phyloP scores from a whole-genome alignment of 1,284 basidiomycete genomes.

The Heterobasidion parviporum region DNA sequence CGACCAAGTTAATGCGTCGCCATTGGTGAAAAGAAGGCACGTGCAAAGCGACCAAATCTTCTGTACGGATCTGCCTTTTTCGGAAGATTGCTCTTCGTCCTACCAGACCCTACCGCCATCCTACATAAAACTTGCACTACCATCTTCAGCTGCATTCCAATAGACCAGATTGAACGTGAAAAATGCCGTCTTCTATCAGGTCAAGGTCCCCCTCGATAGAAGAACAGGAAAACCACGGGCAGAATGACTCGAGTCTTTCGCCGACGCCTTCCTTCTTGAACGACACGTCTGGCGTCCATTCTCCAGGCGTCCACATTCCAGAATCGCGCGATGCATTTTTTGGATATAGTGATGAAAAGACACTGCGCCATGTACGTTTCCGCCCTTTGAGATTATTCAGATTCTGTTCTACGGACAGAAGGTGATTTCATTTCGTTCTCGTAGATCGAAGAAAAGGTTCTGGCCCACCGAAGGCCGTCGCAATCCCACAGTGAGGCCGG shows the following conservation, averaged over 20 bases:
- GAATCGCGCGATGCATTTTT: constrained; percentile 64
- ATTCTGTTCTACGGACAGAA: background rate
- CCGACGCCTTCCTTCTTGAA: background rate
- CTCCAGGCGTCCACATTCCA: constrained; percentile 39
- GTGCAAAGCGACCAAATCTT: too few relatives aligned
- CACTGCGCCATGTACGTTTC: constrained; percentile 56
- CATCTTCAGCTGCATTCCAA: too few relatives aligned
- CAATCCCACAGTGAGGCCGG: constrained; percentile 23
- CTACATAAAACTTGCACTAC: too few relatives aligned
- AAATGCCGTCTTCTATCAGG: too few relatives aligned
- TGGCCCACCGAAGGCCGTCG: constrained; percentile 48
- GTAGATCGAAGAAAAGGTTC: constrained; percentile 68
- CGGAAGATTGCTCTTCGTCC: too few relatives aligned
- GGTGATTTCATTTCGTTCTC: background rate
- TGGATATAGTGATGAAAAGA: constrained; percentile 70
- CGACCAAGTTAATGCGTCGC: too few relatives aligned
- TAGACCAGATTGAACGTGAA: too few relatives aligned
- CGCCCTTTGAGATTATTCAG: background rate
- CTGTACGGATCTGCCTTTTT: too few relatives aligned
- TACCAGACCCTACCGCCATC: too few relatives aligned
- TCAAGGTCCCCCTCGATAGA: too few relatives aligned
- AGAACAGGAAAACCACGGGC: too few relatives aligned
- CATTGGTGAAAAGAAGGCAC: too few relatives aligned
- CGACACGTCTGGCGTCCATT: background rate
- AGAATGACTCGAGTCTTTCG: background rate